Evolutionary conservation across 2,329 filamentous ascomycete genomes (phyloP).

Genomic region (Claviceps sp.): DNA sequence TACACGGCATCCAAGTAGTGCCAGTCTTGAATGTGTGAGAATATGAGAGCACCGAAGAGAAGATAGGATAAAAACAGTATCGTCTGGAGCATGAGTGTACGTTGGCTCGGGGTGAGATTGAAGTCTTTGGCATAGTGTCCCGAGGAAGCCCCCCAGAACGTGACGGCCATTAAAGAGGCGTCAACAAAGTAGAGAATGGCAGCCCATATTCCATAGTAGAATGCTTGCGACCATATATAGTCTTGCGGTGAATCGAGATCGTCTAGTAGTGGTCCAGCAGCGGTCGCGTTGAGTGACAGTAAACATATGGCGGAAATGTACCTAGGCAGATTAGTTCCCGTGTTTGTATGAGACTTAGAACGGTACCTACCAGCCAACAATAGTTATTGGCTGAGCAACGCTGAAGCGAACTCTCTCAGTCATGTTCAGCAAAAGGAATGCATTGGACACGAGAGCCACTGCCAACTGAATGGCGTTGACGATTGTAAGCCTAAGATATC

Average conservation of each 20-base stretch:
- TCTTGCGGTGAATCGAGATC: constrained; percentile 25
- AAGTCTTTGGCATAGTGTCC: constrained; percentile 69
- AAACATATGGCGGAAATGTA: constrained; percentile 52
- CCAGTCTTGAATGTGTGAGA: constrained; percentile 60
- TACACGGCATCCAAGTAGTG: constrained; percentile 65
- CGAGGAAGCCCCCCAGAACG: constrained; percentile 60
- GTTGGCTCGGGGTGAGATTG: constrained; percentile 62
- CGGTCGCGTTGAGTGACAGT: constrained; percentile 51
- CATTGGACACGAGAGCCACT: constrained; percentile 64
- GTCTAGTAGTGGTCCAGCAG: constrained; percentile 40
- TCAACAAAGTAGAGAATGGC: constrained; percentile 69
- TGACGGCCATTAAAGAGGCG: constrained; percentile 62
- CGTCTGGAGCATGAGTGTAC: constrained; percentile 82
- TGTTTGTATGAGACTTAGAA: neutral
- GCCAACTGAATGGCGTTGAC: constrained; percentile 68
- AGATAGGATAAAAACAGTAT: constrained; percentile 77
- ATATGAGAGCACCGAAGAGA: constrained; percentile 62
- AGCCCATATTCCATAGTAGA: constrained; percentile 74
- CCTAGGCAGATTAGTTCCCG: constrained; percentile 14
- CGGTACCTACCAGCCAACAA: constrained; percentile 55
- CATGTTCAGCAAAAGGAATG: constrained; percentile 80
- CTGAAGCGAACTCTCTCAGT: constrained; percentile 66
- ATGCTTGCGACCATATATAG: constrained; percentile 65
- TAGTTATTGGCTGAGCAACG: constrained; percentile 71
- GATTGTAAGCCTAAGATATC: constrained; percentile 45